Base-by-base conservation (phyloP, 352 stramenopile genomes). In the Globisporangium cylindrosporum region DNA sequence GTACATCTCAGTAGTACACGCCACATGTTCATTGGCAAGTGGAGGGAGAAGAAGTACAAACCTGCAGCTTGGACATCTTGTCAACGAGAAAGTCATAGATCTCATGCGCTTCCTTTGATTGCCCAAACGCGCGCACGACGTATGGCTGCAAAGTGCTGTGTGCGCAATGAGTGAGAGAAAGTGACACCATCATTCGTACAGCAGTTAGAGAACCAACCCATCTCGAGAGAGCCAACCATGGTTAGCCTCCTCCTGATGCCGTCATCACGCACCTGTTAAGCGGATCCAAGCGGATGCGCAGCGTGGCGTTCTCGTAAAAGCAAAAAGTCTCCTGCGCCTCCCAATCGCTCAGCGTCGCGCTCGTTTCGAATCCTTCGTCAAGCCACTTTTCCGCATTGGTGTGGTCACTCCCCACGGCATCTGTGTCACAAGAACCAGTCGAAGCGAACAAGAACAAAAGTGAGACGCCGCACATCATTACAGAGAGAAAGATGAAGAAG, bases 221-320 rank as follows among this genome's bases (percentile, higher is more conserved):
- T 67, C n/a, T 24, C 9, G n/a, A 58, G 4, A 2, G n/a, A 49
- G 18, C 36, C 34, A 43, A 18, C 2, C n/a, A 22, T 4, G 20
- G 8, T 48, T 7, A 24, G 61, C 15, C 6, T 41, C 41, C 2
- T n/a, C 6, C 6, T 49, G 4, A 29, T 60, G 27, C 9, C 15
- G 15, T 25, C 41, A 10, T 51, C 36, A 69, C 41, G 29, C 65
- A 88, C 83, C 80, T 95, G 71, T 91, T 86, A 51, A 93, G 71
- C 10, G 82, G 70, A 56, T 95, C 88, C 62, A 94, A 68, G 3
- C 85, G 84, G 29, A 93, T 76, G 25, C 79, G 81, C 27, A 95
- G 78, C 63, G 86, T 89, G 18, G 88, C 74, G 58, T 93, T 93
- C 36, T 90, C 81, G 25, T 77, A 82, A 66, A 95, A 95, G 62